Conservation (phyloP, 441 rosid genomes). For the Theobroma grandiflorum region DNA sequence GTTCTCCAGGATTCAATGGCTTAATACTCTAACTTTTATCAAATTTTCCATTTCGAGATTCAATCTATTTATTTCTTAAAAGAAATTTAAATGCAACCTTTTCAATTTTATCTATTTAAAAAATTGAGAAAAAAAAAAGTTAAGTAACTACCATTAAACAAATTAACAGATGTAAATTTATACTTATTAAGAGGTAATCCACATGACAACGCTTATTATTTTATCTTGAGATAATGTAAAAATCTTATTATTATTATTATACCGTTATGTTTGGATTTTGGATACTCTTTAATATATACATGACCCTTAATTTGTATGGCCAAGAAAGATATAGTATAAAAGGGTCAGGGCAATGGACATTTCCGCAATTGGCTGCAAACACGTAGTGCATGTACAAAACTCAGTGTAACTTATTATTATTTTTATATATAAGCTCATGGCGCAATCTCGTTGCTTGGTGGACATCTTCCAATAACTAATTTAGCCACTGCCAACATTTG, state of each 20-base stretch:
- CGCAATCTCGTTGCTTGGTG: neutral
- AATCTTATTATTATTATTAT: neutral
- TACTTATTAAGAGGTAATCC: too few species aligned
- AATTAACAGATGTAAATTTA: too few species aligned
- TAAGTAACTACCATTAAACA: too few species aligned
- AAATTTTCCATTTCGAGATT: too few species aligned
- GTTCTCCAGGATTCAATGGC: constrained; percentile 4
- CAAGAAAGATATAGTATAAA: too few species aligned
- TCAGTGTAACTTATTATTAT: neutral
- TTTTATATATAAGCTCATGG: neutral
- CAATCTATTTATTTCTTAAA: too few species aligned
- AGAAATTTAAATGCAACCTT: too few species aligned
- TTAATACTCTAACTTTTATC: neutral
- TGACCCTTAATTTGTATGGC: too few species aligned
- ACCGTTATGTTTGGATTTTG: neutral
- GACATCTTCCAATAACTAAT: constrained; percentile 15
- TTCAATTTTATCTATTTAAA: too few species aligned
- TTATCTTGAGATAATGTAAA: too few species aligned
- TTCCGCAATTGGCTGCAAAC: neutral
- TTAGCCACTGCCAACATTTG: neutral
- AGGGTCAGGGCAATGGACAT: neutral
- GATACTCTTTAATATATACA: neutral
- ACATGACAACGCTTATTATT: too few species aligned
- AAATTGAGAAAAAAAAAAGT: too few species aligned
- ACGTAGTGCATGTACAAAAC: constrained; percentile 31